These are phyloP conservation scores for Salix caprea DNA, from an alignment of 345 rosid species.

Conservation along the genomic window DNA sequence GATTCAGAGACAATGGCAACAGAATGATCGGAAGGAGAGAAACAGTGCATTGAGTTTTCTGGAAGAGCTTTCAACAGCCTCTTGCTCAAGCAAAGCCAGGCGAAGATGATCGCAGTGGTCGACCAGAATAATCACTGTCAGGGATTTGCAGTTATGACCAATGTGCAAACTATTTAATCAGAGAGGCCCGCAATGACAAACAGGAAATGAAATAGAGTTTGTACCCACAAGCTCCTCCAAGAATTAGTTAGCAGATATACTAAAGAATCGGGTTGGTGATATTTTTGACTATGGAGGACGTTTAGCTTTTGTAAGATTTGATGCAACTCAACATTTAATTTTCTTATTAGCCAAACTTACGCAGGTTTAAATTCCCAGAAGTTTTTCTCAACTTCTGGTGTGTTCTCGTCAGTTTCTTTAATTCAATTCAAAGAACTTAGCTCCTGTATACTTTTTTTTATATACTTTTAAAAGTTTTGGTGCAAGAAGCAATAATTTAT, in stretches of 20 bases:
- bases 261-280: neutral
- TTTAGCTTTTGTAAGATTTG: neutral
- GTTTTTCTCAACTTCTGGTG: neutral
- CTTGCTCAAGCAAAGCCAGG: neutral
- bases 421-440: neutral
- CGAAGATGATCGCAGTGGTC: neutral
- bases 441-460: neutral
- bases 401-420: neutral
- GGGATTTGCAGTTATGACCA: neutral
- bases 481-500: neutral
- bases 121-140: neutral
- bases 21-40: slow-evolving; percentile 18
- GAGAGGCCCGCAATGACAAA: slow-evolving; percentile 1
- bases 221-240: slow-evolving; percentile 9
- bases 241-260: neutral
- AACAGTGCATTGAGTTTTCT: neutral
- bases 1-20: slow-evolving; percentile 35
- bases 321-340: neutral
- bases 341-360: neutral
- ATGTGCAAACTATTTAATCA: neutral
- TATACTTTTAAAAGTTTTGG: neutral
- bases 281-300: neutral
- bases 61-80: neutral
- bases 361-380: neutral
- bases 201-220: slow-evolving; percentile 1